Conservation (phyloP, 2,329 filamentous ascomycete genomes). For the Trichoderma sp. region DNA sequence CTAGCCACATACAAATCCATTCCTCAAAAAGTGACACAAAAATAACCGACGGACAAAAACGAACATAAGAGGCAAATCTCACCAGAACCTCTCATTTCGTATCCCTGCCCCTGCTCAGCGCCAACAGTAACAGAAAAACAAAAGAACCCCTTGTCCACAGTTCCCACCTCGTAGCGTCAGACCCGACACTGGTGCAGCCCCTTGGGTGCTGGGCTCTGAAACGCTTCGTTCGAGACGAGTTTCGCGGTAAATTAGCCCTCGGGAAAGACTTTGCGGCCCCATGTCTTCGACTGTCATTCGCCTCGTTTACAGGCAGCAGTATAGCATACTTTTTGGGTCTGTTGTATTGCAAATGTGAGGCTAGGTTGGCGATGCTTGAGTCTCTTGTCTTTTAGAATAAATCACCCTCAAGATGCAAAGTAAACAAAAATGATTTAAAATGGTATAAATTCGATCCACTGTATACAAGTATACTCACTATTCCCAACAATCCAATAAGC, state of each 20-base stretch:
- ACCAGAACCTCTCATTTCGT: not conserved
- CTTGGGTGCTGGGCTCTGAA: conserved; percentile 11
- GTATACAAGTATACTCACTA: conserved; percentile 24
- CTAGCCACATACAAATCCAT: not conserved
- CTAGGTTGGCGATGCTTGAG: not conserved
- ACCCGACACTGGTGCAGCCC: conserved; percentile 6
- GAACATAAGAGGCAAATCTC: not conserved
- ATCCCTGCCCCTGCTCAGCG: not conserved
- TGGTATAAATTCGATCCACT: conserved; percentile 17
- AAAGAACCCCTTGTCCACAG: not conserved
- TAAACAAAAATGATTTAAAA: not conserved
- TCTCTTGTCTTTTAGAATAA: not conserved
- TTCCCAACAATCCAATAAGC: conserved; percentile 24
- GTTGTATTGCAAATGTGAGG: not conserved
- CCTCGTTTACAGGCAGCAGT: not conserved
- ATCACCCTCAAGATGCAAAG: not conserved
- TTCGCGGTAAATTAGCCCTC: not conserved
- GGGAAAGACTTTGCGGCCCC: not conserved
- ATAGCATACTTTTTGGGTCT: not conserved
- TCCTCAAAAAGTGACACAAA: not conserved
- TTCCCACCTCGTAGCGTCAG: not conserved
- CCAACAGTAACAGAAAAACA: not conserved
- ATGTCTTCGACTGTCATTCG: not conserved
- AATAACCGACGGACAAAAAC: not conserved
- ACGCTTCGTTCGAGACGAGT: conserved; percentile 5